Percentiles rank a stretch among this genome's conserved stretches.
Conservation (phyloP, 2,329 filamentous ascomycete species). For the Diaporthe citrichinensis region DNA sequence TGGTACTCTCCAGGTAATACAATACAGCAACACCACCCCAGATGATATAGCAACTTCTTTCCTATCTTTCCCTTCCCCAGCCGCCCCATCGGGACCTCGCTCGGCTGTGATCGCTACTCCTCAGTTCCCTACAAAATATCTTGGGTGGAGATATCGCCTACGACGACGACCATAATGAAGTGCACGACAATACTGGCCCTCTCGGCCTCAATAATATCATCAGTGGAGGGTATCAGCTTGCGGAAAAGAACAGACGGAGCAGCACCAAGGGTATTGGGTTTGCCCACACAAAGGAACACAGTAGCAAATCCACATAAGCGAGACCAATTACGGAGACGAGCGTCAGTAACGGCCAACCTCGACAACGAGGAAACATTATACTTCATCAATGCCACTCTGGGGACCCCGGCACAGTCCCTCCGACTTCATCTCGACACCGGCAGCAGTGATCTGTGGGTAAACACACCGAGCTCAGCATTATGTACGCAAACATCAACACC, state of each 20-base stretch:
- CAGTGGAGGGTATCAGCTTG: slow-evolving; percentile 48
- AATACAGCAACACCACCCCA: slow-evolving; percentile 12
- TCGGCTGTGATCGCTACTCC: slow-evolving; percentile 1
- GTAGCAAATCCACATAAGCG: slow-evolving; percentile 58
- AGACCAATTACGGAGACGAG: slow-evolving; percentile 62
- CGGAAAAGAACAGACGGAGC: slow-evolving; percentile 49
- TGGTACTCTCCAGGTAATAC: slow-evolving; percentile 26
- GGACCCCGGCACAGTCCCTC: slow-evolving; percentile 71
- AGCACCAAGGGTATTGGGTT: slow-evolving; percentile 60
- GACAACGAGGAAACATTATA: slow-evolving; percentile 76
- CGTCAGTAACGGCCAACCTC: slow-evolving; percentile 59
- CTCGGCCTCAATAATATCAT: slow-evolving; percentile 48
- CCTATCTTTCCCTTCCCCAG: background rate
- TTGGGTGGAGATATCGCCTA: background rate
- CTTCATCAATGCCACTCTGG: slow-evolving; percentile 73
- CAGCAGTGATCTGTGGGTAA: slow-evolving; percentile 80
- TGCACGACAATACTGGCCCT: slow-evolving; percentile 48
- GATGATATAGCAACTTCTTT: slow-evolving; percentile 27
- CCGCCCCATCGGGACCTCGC: slow-evolving; percentile 13
- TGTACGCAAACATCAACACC: slow-evolving; percentile 65
- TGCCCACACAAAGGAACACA: slow-evolving; percentile 59
- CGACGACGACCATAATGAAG: slow-evolving; percentile 53
- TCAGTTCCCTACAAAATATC: background rate
- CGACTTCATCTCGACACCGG: slow-evolving; percentile 77
- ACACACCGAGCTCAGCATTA: slow-evolving; percentile 72